A percentile compares a stretch with the other conserved stretches of the same genome.
These are phyloP conservation scores for Ulvella scutata DNA, from an alignment of 139 green algal genomes.

Conservation along the genomic window DNA sequence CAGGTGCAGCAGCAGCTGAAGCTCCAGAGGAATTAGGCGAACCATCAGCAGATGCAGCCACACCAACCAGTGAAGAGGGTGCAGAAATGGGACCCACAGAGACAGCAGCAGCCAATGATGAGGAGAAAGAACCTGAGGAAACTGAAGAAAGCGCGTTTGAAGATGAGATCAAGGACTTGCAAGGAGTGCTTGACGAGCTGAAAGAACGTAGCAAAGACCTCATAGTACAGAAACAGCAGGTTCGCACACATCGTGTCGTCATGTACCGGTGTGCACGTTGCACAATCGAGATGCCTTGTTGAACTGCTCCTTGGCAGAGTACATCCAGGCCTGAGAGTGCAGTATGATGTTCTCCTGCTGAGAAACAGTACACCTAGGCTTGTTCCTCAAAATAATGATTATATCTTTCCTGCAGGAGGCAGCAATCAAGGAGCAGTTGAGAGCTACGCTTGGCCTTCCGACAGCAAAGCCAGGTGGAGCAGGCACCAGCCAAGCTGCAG, in stretches of 20 bases:
- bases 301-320: too few species aligned
- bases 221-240: not conserved
- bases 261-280: too few species aligned
- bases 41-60: not conserved
- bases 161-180: not conserved
- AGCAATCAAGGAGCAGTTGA: slow-evolving; percentile 1
- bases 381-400: too few species aligned
- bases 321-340: too few species aligned
- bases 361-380: too few species aligned
- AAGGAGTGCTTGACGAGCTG: not conserved
- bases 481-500: not conserved
- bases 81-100: not conserved
- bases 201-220: not conserved
- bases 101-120: not conserved
- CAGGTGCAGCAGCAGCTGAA: not conserved
- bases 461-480: not conserved
- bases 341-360: too few species aligned
- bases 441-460: not conserved
- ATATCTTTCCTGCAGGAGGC: not conserved
- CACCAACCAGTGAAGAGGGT: not conserved
- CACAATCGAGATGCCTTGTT: too few species aligned
- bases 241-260: too few species aligned
- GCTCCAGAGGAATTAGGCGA: not conserved
- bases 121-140: not conserved
- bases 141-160: not conserved